These are phyloP conservation scores for Davidsoniella virescens DNA, from an alignment of 2,329 filamentous ascomycete species.

Conservation along the genomic window DNA sequence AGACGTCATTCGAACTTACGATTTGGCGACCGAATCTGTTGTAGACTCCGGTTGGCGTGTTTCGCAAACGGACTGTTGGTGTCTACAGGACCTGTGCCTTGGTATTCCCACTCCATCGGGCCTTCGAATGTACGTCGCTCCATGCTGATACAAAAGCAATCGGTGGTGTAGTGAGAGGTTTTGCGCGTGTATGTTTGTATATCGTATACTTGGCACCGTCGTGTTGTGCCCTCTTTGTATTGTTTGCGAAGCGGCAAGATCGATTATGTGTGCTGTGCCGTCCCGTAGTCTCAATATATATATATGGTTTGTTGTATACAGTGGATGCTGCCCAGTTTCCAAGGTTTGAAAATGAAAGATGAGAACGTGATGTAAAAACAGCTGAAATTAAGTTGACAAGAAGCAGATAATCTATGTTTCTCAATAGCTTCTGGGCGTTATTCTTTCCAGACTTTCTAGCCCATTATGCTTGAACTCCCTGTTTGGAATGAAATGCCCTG, in stretches of 20 bases:
- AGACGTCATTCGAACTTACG: not conserved
- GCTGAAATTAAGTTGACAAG: no score
- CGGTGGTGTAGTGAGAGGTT: not conserved
- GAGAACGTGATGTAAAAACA: no score
- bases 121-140: constrained; percentile 41
- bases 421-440: no score
- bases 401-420: no score
- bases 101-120: constrained; percentile 53
- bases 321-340: no score
- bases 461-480: not conserved
- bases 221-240: not conserved
- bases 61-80: constrained; percentile 42
- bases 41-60: not conserved
- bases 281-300: no score
- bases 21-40: not conserved
- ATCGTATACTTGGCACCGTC: not conserved
- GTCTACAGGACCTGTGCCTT: constrained; percentile 40
- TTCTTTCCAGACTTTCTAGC: no score
- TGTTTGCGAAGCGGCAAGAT: no score
- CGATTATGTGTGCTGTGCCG: no score
- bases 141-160: constrained; percentile 22
- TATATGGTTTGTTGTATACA: no score
- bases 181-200: not conserved
- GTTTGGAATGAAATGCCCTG: no score
- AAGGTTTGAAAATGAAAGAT: no score